A percentile compares a stretch with the other conserved stretches of the same genome.
Conservation (phyloP, 2,329 filamentous ascomycete genomes). For the Apiospora malaysiana region DNA sequence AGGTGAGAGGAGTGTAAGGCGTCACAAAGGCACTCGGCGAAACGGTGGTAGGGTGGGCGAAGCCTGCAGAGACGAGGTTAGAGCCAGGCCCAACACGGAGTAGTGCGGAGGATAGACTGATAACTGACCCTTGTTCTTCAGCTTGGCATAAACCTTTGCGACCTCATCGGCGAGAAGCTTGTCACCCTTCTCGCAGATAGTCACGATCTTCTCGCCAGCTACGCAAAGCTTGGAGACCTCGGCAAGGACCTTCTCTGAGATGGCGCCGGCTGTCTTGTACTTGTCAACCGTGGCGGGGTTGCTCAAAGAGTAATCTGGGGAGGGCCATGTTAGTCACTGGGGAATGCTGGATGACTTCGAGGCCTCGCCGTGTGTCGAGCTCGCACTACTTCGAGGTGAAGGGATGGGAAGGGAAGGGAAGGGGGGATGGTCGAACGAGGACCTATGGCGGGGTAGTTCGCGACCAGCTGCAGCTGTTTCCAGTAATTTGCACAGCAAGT, state of each 20-base stretch:
- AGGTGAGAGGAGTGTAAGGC: slow-evolving; percentile 90
- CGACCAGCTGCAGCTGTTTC: slow-evolving; percentile 17
- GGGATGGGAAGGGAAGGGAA: background rate
- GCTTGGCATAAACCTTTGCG: slow-evolving; percentile 95
- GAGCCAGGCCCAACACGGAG: background rate
- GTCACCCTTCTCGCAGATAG: slow-evolving; percentile 95
- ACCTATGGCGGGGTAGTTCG: slow-evolving; percentile 20
- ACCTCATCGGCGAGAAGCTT: slow-evolving; percentile 93
- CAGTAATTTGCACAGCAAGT: slow-evolving; percentile 12
- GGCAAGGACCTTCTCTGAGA: slow-evolving; percentile 94
- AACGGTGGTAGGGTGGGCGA: slow-evolving; percentile 92
- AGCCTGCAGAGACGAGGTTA: slow-evolving; percentile 59
- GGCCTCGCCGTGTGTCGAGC: background rate
- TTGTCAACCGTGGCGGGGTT: slow-evolving; percentile 97
- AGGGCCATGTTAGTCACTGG: background rate
- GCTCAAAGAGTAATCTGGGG: slow-evolving; percentile 83
- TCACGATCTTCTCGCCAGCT: slow-evolving; percentile 89
- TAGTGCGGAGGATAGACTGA: background rate
- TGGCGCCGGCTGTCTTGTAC: slow-evolving; percentile 96
- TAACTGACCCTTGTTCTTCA: slow-evolving; percentile 90
- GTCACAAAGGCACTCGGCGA: slow-evolving; percentile 95
- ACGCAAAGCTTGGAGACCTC: slow-evolving; percentile 77
- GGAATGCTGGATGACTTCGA: background rate
- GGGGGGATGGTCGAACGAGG: background rate
- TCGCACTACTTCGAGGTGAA: background rate